Base-by-base conservation (phyloP, 129 eudicot species). In the Heracleum sosnowskyi region DNA sequence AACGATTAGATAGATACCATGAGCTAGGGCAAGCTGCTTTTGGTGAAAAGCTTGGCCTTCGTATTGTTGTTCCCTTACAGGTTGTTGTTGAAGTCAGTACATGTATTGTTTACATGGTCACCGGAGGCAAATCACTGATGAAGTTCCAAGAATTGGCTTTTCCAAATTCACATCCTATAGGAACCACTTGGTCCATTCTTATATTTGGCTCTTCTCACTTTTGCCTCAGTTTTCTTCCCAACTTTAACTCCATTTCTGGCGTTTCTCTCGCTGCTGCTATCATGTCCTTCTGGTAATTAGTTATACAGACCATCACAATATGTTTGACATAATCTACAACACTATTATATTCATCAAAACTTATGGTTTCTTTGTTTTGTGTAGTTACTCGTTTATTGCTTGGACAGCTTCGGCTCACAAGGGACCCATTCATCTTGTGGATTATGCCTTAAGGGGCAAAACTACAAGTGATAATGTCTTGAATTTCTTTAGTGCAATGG, bases 351-450 rank as follows among this genome's bases (percentile, higher is more conserved):
- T 13, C 18, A 3, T 13, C 51, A 15, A 45, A 12, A 2, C 18
- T 45, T 45, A 29, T 24, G 35, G 11, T 24, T 64, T 62, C 35
- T 40, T 47, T 36, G 6, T 51, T 78, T 18, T 11, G 18, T 75
- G 73, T 20, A 82, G 85, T 78, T 82, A 82, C 74, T 82, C 79
- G 8, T 39, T 81, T 1, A 82, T 82, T 35, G 78, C 82, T 72
- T 82, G 85, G 85, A 73, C 8, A 36, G 75, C 82, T 18, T 71
- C 82, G 28, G 15, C 70, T n/a, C 5, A 73, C 39, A 82, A 82
- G 69, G 85, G 85, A 9, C 35, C 37, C 12, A 66, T 82, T 35
- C 73, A 34, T 55, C 68, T 51, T 0, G 72, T 73, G 64, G 47
- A 78, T 5, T 78, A 82, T 34, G 74, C 72, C 34, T 41, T 41